A percentile compares a stretch with the other conserved stretches of the same genome.
Evolutionary conservation across 257 asterid species (phyloP).

Genomic region (Rhazya stricta): DNA sequence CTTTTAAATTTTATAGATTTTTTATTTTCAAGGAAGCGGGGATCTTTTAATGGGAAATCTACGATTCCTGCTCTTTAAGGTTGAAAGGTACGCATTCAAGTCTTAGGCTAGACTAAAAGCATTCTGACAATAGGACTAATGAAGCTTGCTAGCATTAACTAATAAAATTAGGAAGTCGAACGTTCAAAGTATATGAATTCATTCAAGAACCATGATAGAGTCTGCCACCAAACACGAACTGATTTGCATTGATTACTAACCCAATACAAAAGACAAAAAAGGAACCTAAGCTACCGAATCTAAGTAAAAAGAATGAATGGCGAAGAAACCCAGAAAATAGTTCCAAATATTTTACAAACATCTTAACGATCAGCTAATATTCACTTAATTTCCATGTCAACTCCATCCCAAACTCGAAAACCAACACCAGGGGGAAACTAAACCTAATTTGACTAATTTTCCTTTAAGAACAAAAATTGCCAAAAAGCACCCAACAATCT

Average conservation of each 20-base stretch:
- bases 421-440: background rate
- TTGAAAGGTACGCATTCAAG: background rate
- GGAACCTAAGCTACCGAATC: background rate
- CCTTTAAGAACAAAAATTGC: background rate
- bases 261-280: background rate
- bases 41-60: too few species aligned
- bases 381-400: background rate
- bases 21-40: too few species aligned
- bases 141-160: background rate
- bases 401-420: slow-evolving; percentile 4
- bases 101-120: background rate
- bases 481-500: background rate
- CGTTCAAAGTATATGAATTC: background rate
- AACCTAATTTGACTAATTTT: background rate
- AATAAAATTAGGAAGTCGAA: slow-evolving; percentile 1
- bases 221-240: background rate
- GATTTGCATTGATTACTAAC: background rate
- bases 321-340: background rate
- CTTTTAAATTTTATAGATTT: background rate
- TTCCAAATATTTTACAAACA: background rate
- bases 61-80: background rate
- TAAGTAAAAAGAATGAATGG: background rate
- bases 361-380: background rate
- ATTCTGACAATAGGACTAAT: background rate
- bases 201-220: background rate